A percentile compares a stretch with the other conserved stretches of the same genome.
Evolutionary conservation across 768 basidiomycete genomes (phyloP).

Genomic region (Lentinula edodes): DNA sequence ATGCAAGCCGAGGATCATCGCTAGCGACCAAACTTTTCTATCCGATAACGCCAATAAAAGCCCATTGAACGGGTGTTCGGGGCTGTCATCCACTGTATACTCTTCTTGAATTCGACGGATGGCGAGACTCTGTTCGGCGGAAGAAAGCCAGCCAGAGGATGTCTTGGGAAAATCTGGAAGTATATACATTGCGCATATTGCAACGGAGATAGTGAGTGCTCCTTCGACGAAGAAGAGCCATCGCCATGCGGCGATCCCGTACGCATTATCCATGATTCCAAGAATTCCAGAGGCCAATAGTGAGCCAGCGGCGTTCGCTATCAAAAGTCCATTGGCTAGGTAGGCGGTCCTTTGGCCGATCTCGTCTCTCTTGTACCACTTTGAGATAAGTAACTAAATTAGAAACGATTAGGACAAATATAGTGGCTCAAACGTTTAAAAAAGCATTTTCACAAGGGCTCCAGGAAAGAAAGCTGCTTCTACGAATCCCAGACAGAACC

Average conservation of each 20-base stretch:
- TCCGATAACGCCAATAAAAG: conserved; percentile 48
- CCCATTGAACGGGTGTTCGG: conserved; percentile 24
- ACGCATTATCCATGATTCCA: conserved; percentile 59
- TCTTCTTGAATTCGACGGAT: conserved; percentile 60
- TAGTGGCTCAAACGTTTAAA: not conserved
- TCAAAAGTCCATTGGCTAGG: conserved; percentile 65
- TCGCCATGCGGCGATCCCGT: conserved; percentile 72
- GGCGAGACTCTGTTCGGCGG: conserved; percentile 51
- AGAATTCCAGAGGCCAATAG: conserved; percentile 75
- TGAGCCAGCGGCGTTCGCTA: conserved; percentile 80
- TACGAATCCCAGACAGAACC: conserved; percentile 48
- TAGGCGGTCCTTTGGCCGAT: conserved; percentile 64
- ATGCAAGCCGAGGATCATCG: conserved; percentile 39
- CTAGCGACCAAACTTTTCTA: conserved; percentile 59
- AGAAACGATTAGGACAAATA: conserved; percentile 8
- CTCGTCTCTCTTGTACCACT: conserved; percentile 69
- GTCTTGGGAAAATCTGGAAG: conserved; percentile 72
- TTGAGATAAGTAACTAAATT: conserved; percentile 48
- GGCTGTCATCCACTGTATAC: conserved; percentile 20
- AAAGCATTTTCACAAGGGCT: conserved; percentile 31
- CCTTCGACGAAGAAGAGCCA: conserved; percentile 75
- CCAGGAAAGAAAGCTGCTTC: conserved; percentile 66
- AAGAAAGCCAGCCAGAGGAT: conserved; percentile 52
- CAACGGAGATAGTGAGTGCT: conserved; percentile 42
- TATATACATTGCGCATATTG: conserved; percentile 52